Conservation (phyloP, 768 basidiomycete genomes). For the Auriscalpium orientale region DNA sequence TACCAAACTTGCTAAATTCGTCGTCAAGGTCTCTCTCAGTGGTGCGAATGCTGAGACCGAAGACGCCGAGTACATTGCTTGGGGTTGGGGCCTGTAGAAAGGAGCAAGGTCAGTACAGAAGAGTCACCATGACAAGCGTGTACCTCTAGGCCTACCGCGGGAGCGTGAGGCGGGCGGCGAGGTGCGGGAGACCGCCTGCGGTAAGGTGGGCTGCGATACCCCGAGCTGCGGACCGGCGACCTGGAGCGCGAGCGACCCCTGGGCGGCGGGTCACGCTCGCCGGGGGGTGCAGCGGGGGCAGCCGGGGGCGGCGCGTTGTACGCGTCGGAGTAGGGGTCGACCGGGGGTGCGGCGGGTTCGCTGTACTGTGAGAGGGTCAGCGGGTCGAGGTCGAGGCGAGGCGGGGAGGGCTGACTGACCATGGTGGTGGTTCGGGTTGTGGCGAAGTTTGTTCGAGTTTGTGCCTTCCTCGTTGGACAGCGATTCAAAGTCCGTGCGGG, state of each 20-base stretch:
- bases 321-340: slow-evolving; percentile 79
- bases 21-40: slow-evolving; percentile 91
- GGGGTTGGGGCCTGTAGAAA: slow-evolving; percentile 73
- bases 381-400: slow-evolving; percentile 5
- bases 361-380: slow-evolving; percentile 45
- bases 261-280: slow-evolving; percentile 49
- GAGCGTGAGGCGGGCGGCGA: slow-evolving; percentile 62
- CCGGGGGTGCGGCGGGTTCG: slow-evolving; percentile 47
- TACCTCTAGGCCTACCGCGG: slow-evolving; percentile 42
- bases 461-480: slow-evolving; percentile 1
- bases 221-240: slow-evolving; percentile 53
- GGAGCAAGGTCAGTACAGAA: slow-evolving; percentile 26
- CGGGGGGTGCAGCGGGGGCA: slow-evolving; percentile 34
- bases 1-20: slow-evolving; percentile 83
- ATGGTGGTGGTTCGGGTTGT: slow-evolving; percentile 46
- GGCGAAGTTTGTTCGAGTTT: slow-evolving; percentile 25
- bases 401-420: slow-evolving; percentile 37
- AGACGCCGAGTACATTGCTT: slow-evolving; percentile 89
- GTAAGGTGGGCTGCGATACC: slow-evolving; percentile 48
- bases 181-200: slow-evolving; percentile 48
- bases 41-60: slow-evolving; percentile 94
- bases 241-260: slow-evolving; percentile 71
- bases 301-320: slow-evolving; percentile 60
- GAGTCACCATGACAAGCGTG: slow-evolving; percentile 16
- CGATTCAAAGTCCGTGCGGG: slow-evolving; percentile 19